Evolutionary conservation across 768 basidiomycete species (phyloP).

Genomic region (Cyathus striatus): DNA sequence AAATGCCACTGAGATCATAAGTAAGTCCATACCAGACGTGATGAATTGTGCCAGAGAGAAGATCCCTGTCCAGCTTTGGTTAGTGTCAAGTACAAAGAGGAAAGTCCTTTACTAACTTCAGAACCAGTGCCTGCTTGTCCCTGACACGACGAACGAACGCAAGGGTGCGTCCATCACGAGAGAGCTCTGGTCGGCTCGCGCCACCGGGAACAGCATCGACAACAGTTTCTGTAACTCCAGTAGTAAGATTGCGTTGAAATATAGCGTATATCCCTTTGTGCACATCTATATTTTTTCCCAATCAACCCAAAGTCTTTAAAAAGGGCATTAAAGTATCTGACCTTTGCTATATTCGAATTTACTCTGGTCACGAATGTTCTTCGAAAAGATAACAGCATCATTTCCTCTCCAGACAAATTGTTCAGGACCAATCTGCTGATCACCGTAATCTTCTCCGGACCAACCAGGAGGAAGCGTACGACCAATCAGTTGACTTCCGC

Average conservation of each 20-base stretch:
- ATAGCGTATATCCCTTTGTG: slow-evolving; percentile 71
- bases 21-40: slow-evolving; percentile 66
- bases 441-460: slow-evolving; percentile 51
- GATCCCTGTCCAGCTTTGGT: slow-evolving; percentile 38
- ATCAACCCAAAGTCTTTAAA: background rate
- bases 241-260: slow-evolving; percentile 60
- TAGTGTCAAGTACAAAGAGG: slow-evolving; percentile 1
- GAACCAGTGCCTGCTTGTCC: slow-evolving; percentile 67
- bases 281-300: slow-evolving; percentile 39
- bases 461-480: slow-evolving; percentile 58
- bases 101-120: slow-evolving; percentile 48
- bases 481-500: slow-evolving; percentile 51
- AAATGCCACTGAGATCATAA: slow-evolving; percentile 59
- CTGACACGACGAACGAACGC: slow-evolving; percentile 72
- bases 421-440: slow-evolving; percentile 73
- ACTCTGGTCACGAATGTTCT: slow-evolving; percentile 52
- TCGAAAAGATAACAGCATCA: slow-evolving; percentile 59
- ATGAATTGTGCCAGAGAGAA: slow-evolving; percentile 59
- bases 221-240: slow-evolving; percentile 42
- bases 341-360: slow-evolving; percentile 64
- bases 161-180: slow-evolving; percentile 61
- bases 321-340: slow-evolving; percentile 13
- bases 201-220: slow-evolving; percentile 61
- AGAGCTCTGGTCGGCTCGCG: slow-evolving; percentile 69
- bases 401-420: slow-evolving; percentile 59